Evolutionary conservation across 2,329 filamentous ascomycete genomes (phyloP).

Genomic region (Akanthomyces lecanii): DNA sequence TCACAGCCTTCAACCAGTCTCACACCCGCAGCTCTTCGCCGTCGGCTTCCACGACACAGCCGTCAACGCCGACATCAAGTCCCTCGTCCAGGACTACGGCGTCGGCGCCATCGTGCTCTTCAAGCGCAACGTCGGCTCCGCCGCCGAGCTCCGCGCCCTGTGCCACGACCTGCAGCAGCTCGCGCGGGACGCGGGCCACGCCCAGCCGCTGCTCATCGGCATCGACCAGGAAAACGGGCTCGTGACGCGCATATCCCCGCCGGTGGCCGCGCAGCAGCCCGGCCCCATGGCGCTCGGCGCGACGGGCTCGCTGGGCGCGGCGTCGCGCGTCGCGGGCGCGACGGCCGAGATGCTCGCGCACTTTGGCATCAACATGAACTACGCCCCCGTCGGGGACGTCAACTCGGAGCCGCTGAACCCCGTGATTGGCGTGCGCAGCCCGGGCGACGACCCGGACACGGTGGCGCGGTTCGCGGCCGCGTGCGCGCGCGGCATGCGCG

Average conservation of each 20-base stretch:
- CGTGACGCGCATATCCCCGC: constrained; percentile 26
- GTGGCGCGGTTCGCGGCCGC: constrained; percentile 22
- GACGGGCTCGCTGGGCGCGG: constrained; percentile 19
- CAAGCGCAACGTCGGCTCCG: constrained; percentile 25
- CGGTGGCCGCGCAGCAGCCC: constrained; percentile 24
- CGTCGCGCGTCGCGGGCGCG: constrained; percentile 21
- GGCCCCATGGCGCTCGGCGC: constrained; percentile 26
- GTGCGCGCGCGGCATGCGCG: constrained; percentile 22
- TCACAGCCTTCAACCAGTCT: neutral
- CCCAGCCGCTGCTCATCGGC: constrained; percentile 25
- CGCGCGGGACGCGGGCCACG: constrained; percentile 24
- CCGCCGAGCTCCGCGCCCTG: constrained; percentile 22
- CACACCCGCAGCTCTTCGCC: constrained; percentile 23
- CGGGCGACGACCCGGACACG: constrained; percentile 22
- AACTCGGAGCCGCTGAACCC: constrained; percentile 27
- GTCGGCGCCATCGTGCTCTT: constrained; percentile 26
- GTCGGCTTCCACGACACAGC: constrained; percentile 25
- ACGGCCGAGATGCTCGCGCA: constrained; percentile 23
- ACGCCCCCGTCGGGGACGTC: constrained; percentile 25
- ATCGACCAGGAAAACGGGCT: constrained; percentile 28
- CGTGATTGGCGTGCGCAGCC: constrained; percentile 26
- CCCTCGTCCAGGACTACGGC: constrained; percentile 25
- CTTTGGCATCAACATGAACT: constrained; percentile 29
- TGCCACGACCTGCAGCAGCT: constrained; percentile 23
- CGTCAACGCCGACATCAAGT: constrained; percentile 22